Percentiles rank a stretch among this genome's conserved stretches.
These are phyloP conservation scores for Sporothrix luriei DNA, from an alignment of 2,329 filamentous ascomycete species.

Conservation along the genomic window DNA sequence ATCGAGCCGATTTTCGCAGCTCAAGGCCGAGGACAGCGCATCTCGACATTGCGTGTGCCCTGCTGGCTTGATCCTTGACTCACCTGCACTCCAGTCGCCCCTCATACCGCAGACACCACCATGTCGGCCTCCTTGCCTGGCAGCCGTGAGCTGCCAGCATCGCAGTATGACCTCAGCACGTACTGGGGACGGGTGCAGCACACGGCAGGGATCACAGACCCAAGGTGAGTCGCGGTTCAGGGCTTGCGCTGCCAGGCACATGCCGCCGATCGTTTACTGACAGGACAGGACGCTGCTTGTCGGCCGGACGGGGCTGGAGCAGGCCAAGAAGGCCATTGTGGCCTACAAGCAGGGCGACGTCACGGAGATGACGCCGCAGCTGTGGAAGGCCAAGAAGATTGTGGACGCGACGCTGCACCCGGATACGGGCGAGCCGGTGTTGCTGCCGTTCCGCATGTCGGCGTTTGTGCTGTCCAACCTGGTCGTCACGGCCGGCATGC, in stretches of 20 bases:
- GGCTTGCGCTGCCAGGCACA: background rate
- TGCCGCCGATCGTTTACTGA: background rate
- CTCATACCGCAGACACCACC: conserved; percentile 19
- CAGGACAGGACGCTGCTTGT: conserved; percentile 77
- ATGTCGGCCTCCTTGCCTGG: conserved; percentile 70
- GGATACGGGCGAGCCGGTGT: conserved; percentile 88
- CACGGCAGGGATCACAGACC: conserved; percentile 86
- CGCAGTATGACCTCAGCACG: conserved; percentile 87
- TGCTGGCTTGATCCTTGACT: background rate
- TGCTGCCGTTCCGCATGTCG: conserved; percentile 97
- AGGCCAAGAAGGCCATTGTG: conserved; percentile 79
- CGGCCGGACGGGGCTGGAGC: conserved; percentile 74
- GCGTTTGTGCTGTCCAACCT: conserved; percentile 91
- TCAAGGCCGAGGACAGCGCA: no score
- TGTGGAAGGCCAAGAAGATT: conserved; percentile 96
- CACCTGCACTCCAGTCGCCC: background rate
- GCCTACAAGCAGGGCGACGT: conserved; percentile 85
- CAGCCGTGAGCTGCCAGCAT: conserved; percentile 80
- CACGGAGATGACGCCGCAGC: conserved; percentile 78
- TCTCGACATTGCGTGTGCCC: no score
- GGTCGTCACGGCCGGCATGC: conserved; percentile 94
- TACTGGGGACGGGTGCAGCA: conserved; percentile 96
- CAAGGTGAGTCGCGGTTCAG: conserved; percentile 69
- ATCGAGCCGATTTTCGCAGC: background rate
- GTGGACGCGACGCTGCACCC: conserved; percentile 96